Evolutionary conservation across 345 rosid species (phyloP), one percentile per base, ranked within the genome.

Genomic region (Eucalyptus viminalis): DNA sequence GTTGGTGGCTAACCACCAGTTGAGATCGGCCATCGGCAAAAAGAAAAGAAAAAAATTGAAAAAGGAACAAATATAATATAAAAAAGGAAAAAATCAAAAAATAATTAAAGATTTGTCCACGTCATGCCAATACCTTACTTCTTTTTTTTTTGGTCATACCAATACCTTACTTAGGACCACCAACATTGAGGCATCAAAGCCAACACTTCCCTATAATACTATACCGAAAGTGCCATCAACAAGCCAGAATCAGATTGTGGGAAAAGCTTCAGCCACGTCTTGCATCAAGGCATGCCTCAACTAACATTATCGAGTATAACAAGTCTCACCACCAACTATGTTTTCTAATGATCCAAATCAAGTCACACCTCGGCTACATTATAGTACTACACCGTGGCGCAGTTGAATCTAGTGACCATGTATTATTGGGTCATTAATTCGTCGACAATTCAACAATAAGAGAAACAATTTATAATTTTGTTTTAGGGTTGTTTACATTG

Each of bases 81-180:
- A 53, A 53, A 53, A 53, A 8, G 0, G 24, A 0, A 2, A 8
- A 53, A 53, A 7, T 3, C 0, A 19, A 19, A 53, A 19, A 53
- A 53, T 1, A 53, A 53, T 53, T 21, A 53, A 19, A 53, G 5
- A 53, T 53, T 53, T 53, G 58, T 53, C 11, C 5, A 21, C 5
- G 0, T 53, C 58, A 19, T 53, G 58, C 0, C 58, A 53, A 53
- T 53, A 53, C 58, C 58, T 53, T 53, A 53, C 58, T 53, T 53
- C n/a, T n/a, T n/a, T n/a, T n/a, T n/a, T n/a, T n/a, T n/a, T n/a
- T n/a, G n/a, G 0, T 53, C 58, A 19, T 53, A 25, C 0, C 58
- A 53, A 53, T 53, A 53, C 58, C 58, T 53, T 53, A 53, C 58
- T 53, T 53, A 53, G 58, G 58, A 53, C 58, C 11, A 19, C 58